Conservation (phyloP, 768 basidiomycete species). For the Trametes coccinea region DNA sequence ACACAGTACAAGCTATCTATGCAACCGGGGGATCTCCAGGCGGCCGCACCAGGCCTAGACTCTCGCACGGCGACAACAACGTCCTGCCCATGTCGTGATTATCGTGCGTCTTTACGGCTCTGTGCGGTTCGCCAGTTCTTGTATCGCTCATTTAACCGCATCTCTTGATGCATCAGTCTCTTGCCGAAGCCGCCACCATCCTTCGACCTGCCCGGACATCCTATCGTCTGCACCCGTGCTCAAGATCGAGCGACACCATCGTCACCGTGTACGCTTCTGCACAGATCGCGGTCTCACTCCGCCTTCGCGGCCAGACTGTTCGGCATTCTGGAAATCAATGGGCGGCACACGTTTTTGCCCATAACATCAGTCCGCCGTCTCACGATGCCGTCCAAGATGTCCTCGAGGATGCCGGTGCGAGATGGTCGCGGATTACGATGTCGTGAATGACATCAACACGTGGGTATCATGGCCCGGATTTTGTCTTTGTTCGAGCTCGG, state of each 20-base stretch:
- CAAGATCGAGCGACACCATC: neutral
- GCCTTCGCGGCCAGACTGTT: neutral
- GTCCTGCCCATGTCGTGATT: neutral
- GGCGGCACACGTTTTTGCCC: neutral
- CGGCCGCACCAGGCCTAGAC: constrained; percentile 1
- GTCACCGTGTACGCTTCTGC: constrained; percentile 4
- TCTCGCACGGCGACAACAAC: constrained; percentile 1
- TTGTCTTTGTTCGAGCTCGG: neutral
- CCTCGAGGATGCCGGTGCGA: neutral
- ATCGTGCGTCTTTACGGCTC: constrained; percentile 1
- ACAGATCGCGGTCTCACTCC: neutral
- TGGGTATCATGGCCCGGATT: constrained; percentile 9
- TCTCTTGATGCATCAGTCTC: constrained; percentile 1
- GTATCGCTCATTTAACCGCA: neutral
- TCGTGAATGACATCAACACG: constrained; percentile 19
- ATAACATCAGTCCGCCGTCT: neutral
- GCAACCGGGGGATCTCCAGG: neutral
- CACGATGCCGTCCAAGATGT: neutral
- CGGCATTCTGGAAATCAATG: neutral
- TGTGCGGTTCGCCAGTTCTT: neutral
- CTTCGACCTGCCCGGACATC: constrained; percentile 10
- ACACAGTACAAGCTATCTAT: constrained; percentile 4
- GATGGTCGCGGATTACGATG: constrained; percentile 5
- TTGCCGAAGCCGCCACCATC: neutral
- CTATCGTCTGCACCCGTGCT: constrained; percentile 11